Evolutionary conservation across 83 land plant genomes (phyloP), one percentile per base, ranked within the genome.

Genomic region (Picea engelmannii): DNA sequence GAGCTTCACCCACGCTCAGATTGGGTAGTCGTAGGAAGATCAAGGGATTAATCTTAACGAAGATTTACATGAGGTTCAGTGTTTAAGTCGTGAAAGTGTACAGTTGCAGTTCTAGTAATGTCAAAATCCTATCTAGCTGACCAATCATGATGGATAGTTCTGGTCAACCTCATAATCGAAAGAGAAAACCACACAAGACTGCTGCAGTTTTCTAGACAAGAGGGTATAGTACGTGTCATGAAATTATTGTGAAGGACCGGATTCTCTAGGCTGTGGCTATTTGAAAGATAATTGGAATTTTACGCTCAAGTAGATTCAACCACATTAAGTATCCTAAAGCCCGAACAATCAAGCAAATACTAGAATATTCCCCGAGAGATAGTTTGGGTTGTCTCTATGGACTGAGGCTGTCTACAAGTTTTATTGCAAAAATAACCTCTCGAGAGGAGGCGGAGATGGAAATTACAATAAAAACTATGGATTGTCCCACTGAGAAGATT

Each of bases 141-240:
- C 96, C 96, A 52, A 96, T 67, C 91, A 65, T 2, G 98, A 35
- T 2, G 98, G 20, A 96, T 91, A 58, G 79, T 70, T 17, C 98
- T 96, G 63, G 68, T 86, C 83, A 96, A 67, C 40, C 52, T 83
- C 66, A 94, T 96, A 84, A 83, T 88, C 13, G 93, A 90, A 81
- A 96, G 73, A 23, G 93, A 92, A 77, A 96, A 82, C 92, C 96
- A 90, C 76, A 87, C 90, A 65, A 96, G 78, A 40, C 84, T 86
- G 82, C 91, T 88, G 81, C 94, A 92, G 75, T 89, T 85, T 67
- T 81, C 79, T 20, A 96, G 80, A 11, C 84, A 87, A 23, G 80
- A 12, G 0, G 98, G 98, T 13, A 96, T 89, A 2, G 60, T 9
- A 10, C 98, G 96, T 0, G 84, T 86, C 38, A 96, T 73, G 6